These are phyloP conservation scores for Lasiodiplodia hormozganensis DNA, from an alignment of 2,329 filamentous ascomycete species.

Conservation along the genomic window DNA sequence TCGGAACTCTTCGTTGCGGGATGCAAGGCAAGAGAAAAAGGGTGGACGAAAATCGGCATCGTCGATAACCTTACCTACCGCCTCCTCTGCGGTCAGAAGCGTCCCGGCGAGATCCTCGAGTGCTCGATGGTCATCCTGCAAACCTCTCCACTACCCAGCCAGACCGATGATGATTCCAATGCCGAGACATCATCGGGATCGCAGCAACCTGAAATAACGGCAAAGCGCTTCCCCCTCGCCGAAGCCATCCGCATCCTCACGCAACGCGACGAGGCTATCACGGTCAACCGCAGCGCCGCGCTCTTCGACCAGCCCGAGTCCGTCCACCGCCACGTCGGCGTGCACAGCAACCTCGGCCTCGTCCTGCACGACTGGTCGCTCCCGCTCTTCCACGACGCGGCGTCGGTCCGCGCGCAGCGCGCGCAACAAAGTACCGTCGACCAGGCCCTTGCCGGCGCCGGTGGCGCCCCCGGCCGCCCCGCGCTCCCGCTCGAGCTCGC, in stretches of 20 bases:
- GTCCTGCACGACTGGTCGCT: conserved; percentile 3
- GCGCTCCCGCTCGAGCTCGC: conserved; percentile 1
- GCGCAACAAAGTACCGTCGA: background rate
- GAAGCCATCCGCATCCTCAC: background rate
- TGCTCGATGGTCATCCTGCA: conserved; percentile 4
- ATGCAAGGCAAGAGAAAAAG: background rate
- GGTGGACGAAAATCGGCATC: background rate
- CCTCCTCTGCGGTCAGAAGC: background rate
- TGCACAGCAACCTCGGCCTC: background rate
- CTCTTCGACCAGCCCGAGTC: background rate
- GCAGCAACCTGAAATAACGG: background rate
- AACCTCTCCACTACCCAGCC: background rate
- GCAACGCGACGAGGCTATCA: background rate
- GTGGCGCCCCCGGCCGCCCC: background rate
- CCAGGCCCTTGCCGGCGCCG: background rate
- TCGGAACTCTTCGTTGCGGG: background rate
- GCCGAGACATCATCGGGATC: no score
- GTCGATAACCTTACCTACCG: conserved; percentile 1
- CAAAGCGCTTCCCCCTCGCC: background rate
- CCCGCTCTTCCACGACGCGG: background rate
- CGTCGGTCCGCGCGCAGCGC: background rate
- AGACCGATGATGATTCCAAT: background rate
- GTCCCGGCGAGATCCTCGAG: background rate
- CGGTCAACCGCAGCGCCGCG: background rate
- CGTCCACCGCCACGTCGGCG: background rate